Evolutionary conservation across 495 filamentous ascomycete genomes (phyloP).

Genomic region (Podospora conica): DNA sequence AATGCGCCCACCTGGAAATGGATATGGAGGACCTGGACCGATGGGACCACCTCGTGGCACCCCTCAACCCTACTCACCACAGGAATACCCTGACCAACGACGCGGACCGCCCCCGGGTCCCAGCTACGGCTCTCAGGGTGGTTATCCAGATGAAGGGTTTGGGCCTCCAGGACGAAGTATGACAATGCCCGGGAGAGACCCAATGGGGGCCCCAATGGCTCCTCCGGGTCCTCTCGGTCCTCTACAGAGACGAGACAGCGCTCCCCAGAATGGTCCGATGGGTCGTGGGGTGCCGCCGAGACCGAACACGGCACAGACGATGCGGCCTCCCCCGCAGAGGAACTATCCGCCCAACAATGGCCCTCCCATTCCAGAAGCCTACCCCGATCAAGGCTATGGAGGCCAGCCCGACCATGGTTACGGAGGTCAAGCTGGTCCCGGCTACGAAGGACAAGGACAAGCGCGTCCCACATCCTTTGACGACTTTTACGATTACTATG

Average conservation of each 20-base stretch:
- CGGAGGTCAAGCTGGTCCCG: conserved; percentile 21
- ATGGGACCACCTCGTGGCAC: conserved; percentile 34
- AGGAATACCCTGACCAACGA: conserved; percentile 38
- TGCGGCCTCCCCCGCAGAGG: conserved; percentile 40
- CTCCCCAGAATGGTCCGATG: conserved; percentile 39
- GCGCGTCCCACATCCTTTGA: conserved; percentile 35
- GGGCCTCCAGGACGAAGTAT: conserved; percentile 44
- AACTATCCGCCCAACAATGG: conserved; percentile 39
- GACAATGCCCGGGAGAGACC: conserved; percentile 47
- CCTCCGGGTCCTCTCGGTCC: conserved; percentile 25
- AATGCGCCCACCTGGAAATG: conserved; percentile 26
- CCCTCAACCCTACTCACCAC: conserved; percentile 30
- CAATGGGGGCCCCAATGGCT: conserved; percentile 29
- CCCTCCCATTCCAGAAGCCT: conserved; percentile 30
- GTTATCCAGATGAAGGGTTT: conserved; percentile 31
- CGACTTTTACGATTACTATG: conserved; percentile 55
- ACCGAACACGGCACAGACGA: conserved; percentile 45
- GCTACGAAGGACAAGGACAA: conserved; percentile 9
- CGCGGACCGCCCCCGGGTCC: conserved; percentile 35
- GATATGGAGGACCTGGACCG: conserved; percentile 31
- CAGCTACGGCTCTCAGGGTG: conserved; percentile 26
- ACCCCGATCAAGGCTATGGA: conserved; percentile 20
- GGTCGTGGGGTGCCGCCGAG: conserved; percentile 38
- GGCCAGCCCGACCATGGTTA: conserved; percentile 20
- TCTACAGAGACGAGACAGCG: conserved; percentile 26